Conservation (phyloP, 495 filamentous ascomycete species). For the Evernia prunastri region DNA sequence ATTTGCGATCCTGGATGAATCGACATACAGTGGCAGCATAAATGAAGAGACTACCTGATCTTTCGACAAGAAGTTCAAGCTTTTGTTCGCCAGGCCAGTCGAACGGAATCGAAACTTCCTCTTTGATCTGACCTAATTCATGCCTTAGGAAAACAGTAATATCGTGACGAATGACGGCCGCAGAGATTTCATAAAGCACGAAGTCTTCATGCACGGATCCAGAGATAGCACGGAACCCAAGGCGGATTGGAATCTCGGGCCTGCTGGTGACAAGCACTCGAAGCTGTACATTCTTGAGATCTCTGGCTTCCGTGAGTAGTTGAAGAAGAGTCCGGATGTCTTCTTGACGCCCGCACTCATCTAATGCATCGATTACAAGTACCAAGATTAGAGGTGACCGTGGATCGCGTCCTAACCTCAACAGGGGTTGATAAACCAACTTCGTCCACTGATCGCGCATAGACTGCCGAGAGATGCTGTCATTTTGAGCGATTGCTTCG, state of each 20-base stretch:
- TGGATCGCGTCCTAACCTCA: slow-evolving; percentile 4
- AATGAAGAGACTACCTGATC: slow-evolving; percentile 17
- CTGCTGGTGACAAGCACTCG: slow-evolving; percentile 30
- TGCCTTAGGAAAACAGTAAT: slow-evolving; percentile 25
- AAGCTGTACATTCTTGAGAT: slow-evolving; percentile 19
- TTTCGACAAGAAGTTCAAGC: slow-evolving; percentile 9
- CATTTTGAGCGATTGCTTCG: slow-evolving; percentile 31
- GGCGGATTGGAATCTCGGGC: slow-evolving; percentile 28
- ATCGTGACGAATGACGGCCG: slow-evolving; percentile 24
- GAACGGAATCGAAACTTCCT: slow-evolving; percentile 15
- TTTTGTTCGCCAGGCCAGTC: slow-evolving; percentile 12
- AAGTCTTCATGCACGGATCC: slow-evolving; percentile 19
- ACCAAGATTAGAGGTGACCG: slow-evolving; percentile 11
- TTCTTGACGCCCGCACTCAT: slow-evolving; percentile 25
- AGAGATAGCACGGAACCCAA: slow-evolving; percentile 24
- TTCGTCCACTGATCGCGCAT: slow-evolving; percentile 16
- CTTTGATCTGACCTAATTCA: slow-evolving; percentile 20
- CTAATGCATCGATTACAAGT: slow-evolving; percentile 27
- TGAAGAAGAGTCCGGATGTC: slow-evolving; percentile 24
- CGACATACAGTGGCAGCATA: slow-evolving; percentile 15
- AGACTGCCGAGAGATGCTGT: slow-evolving; percentile 14
- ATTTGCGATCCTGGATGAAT: slow-evolving; percentile 4
- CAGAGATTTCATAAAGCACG: slow-evolving; percentile 23
- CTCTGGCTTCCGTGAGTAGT: slow-evolving; percentile 21
- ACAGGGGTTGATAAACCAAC: slow-evolving; percentile 18